Percentiles rank a stretch among this genome's conserved stretches.
Conservation (phyloP, 2,329 filamentous ascomycete species). For the Eurotiales sp. region DNA sequence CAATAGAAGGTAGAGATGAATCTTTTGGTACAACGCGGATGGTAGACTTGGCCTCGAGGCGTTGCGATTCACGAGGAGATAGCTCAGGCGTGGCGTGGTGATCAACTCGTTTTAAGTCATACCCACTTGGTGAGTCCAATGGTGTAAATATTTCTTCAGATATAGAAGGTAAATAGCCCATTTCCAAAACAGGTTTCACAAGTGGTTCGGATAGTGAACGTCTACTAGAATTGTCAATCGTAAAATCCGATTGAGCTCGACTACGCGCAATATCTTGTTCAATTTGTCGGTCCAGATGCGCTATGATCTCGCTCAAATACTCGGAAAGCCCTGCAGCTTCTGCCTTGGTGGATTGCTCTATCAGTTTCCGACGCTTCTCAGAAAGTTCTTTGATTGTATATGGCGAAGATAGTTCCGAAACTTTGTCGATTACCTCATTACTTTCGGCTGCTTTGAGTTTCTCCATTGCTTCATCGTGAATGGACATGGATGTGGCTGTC, state of each 20-base stretch:
- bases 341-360: constrained; percentile 47
- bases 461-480: constrained; percentile 23
- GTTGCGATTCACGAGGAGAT: constrained; percentile 9
- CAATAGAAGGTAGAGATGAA: constrained; percentile 40
- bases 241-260: constrained; percentile 11
- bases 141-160: constrained; percentile 43
- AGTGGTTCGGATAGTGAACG: constrained; percentile 19
- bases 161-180: constrained; percentile 46
- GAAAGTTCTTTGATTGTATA: constrained; percentile 54
- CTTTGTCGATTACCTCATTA: constrained; percentile 12
- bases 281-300: constrained; percentile 57
- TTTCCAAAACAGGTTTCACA: constrained; percentile 17
- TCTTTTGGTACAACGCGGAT: constrained; percentile 57
- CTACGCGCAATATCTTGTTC: constrained; percentile 32
- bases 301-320: constrained; percentile 58
- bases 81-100: constrained; percentile 11
- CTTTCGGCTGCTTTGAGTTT: not conserved
- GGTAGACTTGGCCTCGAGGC: constrained; percentile 38
- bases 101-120: constrained; percentile 13
- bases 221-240: constrained; percentile 2
- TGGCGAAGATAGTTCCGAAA: constrained; percentile 38
- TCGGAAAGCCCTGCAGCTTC: constrained; percentile 43
- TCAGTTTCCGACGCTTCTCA: constrained; percentile 56
- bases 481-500: constrained; percentile 46
- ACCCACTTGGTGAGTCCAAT: constrained; percentile 12